These are phyloP conservation scores for Limnanthes douglasii DNA, from an alignment of 345 rosid species.

Conservation along the genomic window DNA sequence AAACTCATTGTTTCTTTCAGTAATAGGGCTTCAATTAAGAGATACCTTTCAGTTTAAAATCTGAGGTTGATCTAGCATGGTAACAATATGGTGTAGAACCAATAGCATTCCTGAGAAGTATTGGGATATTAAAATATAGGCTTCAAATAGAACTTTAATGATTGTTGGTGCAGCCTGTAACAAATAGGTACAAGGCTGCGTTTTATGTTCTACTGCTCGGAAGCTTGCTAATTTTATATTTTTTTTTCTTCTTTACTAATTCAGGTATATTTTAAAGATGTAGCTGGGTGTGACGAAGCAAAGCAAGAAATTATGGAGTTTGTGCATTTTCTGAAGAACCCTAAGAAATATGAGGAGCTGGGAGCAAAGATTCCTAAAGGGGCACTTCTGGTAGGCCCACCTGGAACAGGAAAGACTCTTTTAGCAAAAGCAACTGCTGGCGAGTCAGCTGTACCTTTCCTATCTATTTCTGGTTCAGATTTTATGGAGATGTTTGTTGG, in stretches of 20 bases:
- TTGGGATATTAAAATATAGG: no score
- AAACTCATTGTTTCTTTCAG: no score
- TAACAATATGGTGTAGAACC: no score
- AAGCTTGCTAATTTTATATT: no score
- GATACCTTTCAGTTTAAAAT: no score
- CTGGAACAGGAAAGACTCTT: constrained; percentile 97
- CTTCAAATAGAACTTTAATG: no score
- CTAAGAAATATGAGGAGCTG: constrained; percentile 82
- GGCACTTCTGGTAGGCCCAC: constrained; percentile 89
- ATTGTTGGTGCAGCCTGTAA: no score
- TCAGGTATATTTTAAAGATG: constrained; percentile 82
- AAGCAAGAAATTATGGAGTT: constrained; percentile 97
- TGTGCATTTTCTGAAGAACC: constrained; percentile 90
- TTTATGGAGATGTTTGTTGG: constrained; percentile 99
- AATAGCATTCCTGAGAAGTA: no score
- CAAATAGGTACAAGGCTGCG: no score
- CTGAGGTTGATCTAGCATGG: no score
- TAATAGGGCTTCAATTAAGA: no score
- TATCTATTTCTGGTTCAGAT: constrained; percentile 93
- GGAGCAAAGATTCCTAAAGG: constrained; percentile 98
- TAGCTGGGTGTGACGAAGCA: constrained; percentile 98
- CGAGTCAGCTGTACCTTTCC: constrained; percentile 85
- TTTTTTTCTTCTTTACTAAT: constrained; percentile 4
- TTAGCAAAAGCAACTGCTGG: constrained; percentile 98
- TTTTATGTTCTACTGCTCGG: no score